Conservation (phyloP, 306 rosid species). For the Acacia confusa region DNA sequence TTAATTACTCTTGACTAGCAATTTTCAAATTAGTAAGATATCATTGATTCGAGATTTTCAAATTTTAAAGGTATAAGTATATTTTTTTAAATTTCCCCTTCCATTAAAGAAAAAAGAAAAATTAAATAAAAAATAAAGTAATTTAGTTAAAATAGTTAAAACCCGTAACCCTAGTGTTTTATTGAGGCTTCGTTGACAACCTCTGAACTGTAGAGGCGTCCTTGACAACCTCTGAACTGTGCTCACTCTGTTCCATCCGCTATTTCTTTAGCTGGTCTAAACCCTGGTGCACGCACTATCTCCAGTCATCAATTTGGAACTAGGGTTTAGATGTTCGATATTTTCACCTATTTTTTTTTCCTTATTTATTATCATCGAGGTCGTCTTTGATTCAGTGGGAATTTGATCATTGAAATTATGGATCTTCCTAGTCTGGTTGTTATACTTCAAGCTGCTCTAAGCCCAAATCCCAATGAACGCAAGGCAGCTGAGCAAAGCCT, state of each 20-base stretch:
- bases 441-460: conserved; percentile 37
- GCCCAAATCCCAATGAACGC: neutral
- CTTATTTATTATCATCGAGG: neutral
- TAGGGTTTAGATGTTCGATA: conserved; percentile 36
- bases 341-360: neutral
- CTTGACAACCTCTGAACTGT: neutral
- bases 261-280: conserved; percentile 24
- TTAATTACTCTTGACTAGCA: too few species aligned
- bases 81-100: too few species aligned
- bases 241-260: conserved; percentile 1
- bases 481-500: neutral
- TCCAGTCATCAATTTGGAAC: neutral
- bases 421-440: conserved; percentile 59
- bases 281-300: conserved; percentile 26
- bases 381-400: neutral
- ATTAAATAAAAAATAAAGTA: neutral
- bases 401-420: conserved; percentile 39
- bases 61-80: too few species aligned
- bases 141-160: neutral
- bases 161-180: conserved; percentile 45
- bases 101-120: too few species aligned
- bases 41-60: too few species aligned
- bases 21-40: accelerated
- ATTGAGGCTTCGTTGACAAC: neutral
- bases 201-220: too few species aligned